Conservation (phyloP, 1,284 basidiomycete genomes). For the Grifola frondosa region DNA sequence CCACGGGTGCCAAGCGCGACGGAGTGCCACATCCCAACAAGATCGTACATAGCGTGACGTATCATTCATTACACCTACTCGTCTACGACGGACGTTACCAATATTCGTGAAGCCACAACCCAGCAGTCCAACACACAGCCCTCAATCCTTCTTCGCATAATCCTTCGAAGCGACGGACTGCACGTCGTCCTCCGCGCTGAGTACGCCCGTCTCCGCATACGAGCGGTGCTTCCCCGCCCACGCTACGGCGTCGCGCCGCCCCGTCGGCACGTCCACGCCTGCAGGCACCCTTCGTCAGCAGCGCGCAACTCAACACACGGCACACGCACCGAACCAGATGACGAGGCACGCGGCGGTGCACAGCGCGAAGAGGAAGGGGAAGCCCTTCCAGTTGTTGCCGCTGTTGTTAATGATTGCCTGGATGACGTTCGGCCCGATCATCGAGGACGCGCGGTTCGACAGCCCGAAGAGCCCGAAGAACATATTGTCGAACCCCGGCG, state of each 20-base stretch:
- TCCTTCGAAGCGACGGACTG: conserved; percentile 13
- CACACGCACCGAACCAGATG: conserved; percentile 60
- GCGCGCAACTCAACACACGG: not conserved
- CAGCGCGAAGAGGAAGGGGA: conserved; percentile 79
- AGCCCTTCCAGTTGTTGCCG: conserved; percentile 78
- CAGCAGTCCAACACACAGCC: too few relatives aligned
- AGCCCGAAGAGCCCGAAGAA: conserved; percentile 84
- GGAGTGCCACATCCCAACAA: too few relatives aligned
- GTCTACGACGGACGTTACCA: too few relatives aligned
- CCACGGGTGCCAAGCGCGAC: too few relatives aligned
- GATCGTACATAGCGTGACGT: too few relatives aligned
- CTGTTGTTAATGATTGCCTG: conserved; percentile 75
- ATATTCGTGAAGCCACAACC: too few relatives aligned
- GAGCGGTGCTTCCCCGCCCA: conserved; percentile 50
- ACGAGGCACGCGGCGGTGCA: conserved; percentile 62
- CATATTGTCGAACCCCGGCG: conserved; percentile 84
- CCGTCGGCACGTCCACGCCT: conserved; percentile 67
- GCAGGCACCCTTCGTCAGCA: not conserved
- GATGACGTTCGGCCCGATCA: conserved; percentile 79
- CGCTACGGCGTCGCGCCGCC: conserved; percentile 60
- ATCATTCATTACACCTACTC: too few relatives aligned
- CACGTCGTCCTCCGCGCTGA: conserved; percentile 23
- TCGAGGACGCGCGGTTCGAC: conserved; percentile 78
- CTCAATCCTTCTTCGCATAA: conserved; percentile 10
- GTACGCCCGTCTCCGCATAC: conserved; percentile 27